Evolutionary conservation across 306 rosid genomes (phyloP).

Genomic region (Prunus armeniaca): DNA sequence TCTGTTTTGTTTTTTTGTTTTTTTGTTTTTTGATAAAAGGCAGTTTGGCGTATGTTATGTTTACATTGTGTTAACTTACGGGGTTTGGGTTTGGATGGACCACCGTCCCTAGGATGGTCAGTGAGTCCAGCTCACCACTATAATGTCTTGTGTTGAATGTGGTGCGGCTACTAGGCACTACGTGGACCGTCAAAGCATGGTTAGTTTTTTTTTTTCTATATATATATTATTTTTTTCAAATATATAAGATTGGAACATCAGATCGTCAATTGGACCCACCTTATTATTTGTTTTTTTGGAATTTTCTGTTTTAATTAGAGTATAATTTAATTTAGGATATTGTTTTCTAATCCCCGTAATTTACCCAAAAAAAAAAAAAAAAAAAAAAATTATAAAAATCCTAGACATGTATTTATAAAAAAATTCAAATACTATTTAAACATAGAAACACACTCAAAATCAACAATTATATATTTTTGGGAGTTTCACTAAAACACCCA

Average conservation of each 20-base stretch:
- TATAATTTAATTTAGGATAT: not conserved
- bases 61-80: not conserved
- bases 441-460: too few relatives aligned
- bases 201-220: not conserved
- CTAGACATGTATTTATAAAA: too few relatives aligned
- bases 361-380: too few relatives aligned
- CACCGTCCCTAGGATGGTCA: slow-evolving; percentile 38
- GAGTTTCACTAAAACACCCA: too few relatives aligned
- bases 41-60: not conserved
- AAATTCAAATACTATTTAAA: too few relatives aligned
- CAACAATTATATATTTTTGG: too few relatives aligned
- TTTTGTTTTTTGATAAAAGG: too few relatives aligned
- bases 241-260: not conserved
- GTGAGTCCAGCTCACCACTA: slow-evolving; percentile 53
- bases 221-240: not conserved
- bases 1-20: too few relatives aligned
- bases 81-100: slow-evolving; percentile 54
- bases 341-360: not conserved
- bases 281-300: not conserved
- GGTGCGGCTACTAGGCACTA: not conserved
- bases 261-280: not conserved
- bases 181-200: not conserved
- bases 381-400: too few relatives aligned
- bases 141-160: not conserved
- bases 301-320: not conserved